Evolutionary conservation across 495 filamentous ascomycete species (phyloP), one percentile per base, ranked within the genome.

Genomic region (Durotheca rogersii): DNA sequence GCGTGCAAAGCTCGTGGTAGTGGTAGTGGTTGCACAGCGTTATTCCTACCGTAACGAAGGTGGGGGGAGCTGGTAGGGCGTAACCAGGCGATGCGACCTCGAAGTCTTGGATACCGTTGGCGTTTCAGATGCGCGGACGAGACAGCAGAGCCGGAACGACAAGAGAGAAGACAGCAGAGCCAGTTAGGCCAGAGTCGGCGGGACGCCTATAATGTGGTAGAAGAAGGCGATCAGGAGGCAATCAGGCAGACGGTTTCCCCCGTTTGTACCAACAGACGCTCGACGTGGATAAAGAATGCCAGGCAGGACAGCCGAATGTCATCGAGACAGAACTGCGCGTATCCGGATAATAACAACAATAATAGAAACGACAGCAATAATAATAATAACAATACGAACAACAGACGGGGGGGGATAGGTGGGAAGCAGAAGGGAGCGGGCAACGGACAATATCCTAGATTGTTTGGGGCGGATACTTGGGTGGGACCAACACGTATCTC

Each of bases 201-300:
- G 40, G 52, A 50, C 55, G 64, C 66, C 66, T 64, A n/a, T n/a
- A n/a, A n/a, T n/a, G n/a, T n/a, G n/a, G n/a, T n/a, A 53, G 64
- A 61, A 46, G 57, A 37, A 21, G 67, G 48, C 50, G 69, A 73
- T 67, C 70, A 67, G 62, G 66, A 68, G 65, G 61, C 62, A 63
- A 71, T 71, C 67, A 71, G 46, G 64, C 60, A 64, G 38, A 40
- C 32, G 44, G 11, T 16, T 43, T 39, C 39, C 38, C 39, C 39
- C 38, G 43, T 43, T 25, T 47, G 19, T 38, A 38, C 43, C 42
- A 40, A 23, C 10, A 35, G 16, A 35, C 38, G 30, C 23, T 21
- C 19, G 36, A 51, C 53, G 41, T 42, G 43, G 27, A 29, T 37
- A 48, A 53, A 55, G 52, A 56, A 40, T 17, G 57, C n/a, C 45